Evolutionary conservation across 148 eudicot genomes (phyloP).

Genomic region (Oxyria digyna): DNA sequence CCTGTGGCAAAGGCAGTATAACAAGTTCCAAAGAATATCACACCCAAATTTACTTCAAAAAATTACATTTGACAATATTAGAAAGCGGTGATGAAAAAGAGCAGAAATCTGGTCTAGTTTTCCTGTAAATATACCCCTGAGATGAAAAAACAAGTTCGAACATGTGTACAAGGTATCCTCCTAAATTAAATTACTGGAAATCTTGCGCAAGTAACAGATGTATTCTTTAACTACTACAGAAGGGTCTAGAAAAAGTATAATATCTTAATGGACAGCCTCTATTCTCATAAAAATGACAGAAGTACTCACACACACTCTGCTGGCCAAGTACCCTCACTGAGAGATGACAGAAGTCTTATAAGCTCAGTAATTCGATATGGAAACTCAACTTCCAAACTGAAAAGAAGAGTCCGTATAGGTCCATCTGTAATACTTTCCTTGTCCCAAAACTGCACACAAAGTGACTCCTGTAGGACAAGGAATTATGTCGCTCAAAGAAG

Average conservation of each 20-base stretch:
- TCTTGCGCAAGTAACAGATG: neutral
- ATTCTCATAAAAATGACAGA: neutral
- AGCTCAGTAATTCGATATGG: constrained; percentile 64
- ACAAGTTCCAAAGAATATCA: neutral
- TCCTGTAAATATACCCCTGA: neutral
- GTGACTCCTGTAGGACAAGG: constrained; percentile 65
- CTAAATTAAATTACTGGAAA: neutral
- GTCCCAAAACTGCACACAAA: constrained; percentile 96
- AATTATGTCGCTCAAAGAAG: neutral
- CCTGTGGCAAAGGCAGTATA: constrained; percentile 25
- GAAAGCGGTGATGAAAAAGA: neutral
- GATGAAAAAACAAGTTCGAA: no score
- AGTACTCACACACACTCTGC: constrained; percentile 91
- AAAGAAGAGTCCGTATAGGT: constrained; percentile 83
- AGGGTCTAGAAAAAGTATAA: neutral
- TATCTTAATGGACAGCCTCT: neutral
- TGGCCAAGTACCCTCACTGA: constrained; percentile 90
- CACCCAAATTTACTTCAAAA: neutral
- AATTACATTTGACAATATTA: neutral
- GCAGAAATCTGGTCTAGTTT: neutral
- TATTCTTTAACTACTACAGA: neutral
- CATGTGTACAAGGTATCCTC: neutral
- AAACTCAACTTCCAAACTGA: constrained; percentile 77
- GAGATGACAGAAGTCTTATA: constrained; percentile 59
- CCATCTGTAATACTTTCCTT: constrained; percentile 82